phyloP scores from a whole-genome alignment of 1,139 yeast species.

The Yamadazyma epiphylla region DNA sequence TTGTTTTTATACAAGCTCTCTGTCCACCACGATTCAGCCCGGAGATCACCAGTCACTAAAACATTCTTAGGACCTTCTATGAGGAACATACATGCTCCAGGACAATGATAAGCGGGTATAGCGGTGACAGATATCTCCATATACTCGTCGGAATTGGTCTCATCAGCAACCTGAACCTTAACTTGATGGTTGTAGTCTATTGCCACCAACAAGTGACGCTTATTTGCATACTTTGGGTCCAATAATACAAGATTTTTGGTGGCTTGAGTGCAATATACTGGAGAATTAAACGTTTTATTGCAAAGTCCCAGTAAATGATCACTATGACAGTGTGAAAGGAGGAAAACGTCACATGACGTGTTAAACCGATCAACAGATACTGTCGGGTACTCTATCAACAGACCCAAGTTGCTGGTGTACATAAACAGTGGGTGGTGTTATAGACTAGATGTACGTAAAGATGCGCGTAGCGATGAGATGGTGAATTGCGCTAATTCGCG shows the following conservation, averaged over 20 bases:
- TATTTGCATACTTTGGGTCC: conserved; percentile 20
- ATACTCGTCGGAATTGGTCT: too few relatives aligned
- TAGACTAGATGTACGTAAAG: too few relatives aligned
- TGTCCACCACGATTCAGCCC: conserved; percentile 58
- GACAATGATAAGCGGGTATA: conserved; percentile 54
- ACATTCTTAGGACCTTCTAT: conserved; percentile 42
- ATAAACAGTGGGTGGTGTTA: too few relatives aligned
- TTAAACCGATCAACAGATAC: conserved; percentile 44
- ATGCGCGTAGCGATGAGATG: too few relatives aligned
- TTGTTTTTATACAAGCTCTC: conserved; percentile 34
- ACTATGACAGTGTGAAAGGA: conserved; percentile 54
- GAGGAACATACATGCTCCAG: conserved; percentile 58
- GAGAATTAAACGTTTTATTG: conserved; percentile 32
- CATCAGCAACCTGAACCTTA: conserved; percentile 10
- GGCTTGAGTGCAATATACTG: conserved; percentile 47
- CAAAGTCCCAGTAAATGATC: conserved; percentile 56
- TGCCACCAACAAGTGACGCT: conserved; percentile 18
- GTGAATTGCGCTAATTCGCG: too few relatives aligned
- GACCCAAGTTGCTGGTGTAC: too few relatives aligned
- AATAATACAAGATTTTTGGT: conserved; percentile 35
- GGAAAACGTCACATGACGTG: conserved; percentile 19
- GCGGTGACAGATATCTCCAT: conserved; percentile 23
- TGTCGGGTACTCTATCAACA: conserved; percentile 37
- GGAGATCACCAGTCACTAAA: conserved; percentile 55
- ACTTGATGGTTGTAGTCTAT: conserved; percentile 25